Evolutionary conservation across 2,329 filamentous ascomycete species (phyloP).

Genomic region (Monosporascus sp.): DNA sequence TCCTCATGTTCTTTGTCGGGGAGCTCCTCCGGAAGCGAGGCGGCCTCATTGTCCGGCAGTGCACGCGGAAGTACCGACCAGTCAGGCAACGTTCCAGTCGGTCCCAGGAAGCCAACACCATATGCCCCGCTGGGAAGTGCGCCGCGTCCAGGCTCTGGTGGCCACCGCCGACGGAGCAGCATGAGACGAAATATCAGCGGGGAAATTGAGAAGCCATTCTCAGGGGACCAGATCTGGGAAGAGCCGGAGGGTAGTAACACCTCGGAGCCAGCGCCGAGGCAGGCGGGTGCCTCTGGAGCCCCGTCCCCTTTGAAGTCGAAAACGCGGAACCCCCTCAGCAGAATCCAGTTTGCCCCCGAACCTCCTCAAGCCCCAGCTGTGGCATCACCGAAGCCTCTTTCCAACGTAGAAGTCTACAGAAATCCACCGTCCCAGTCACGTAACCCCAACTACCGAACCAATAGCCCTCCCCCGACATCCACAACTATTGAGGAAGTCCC

Average conservation of each 20-base stretch:
- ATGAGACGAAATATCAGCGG: conserved; percentile 67
- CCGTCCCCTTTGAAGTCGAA: conserved; percentile 50
- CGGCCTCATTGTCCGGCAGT: conserved; percentile 28
- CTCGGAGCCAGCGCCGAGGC: conserved; percentile 21
- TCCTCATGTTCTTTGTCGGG: conserved; percentile 43
- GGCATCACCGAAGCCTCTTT: conserved; percentile 37
- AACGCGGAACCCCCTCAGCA: conserved; percentile 59
- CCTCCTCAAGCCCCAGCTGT: conserved; percentile 33
- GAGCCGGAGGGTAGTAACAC: conserved; percentile 58
- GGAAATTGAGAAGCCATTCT: conserved; percentile 61
- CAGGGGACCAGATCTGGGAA: conserved; percentile 81
- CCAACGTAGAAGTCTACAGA: conserved; percentile 69
- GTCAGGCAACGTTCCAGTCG: conserved; percentile 16
- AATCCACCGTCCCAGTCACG: conserved; percentile 80
- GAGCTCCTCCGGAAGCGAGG: conserved; percentile 47
- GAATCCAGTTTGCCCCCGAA: conserved; percentile 50
- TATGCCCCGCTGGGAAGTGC: conserved; percentile 36
- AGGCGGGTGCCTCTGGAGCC: conserved; percentile 15
- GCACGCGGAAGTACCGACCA: conserved; percentile 29
- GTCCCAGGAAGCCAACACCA: conserved; percentile 30
- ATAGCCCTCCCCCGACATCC: conserved; percentile 38
- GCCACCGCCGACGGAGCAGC: conserved; percentile 56
- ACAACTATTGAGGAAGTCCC: conserved; percentile 39
- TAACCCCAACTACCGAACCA: conserved; percentile 74
- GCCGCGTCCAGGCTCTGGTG: conserved; percentile 30